These are phyloP conservation scores for Boletellus sp. DNA, from an alignment of 768 basidiomycete species.

Conservation along the genomic window DNA sequence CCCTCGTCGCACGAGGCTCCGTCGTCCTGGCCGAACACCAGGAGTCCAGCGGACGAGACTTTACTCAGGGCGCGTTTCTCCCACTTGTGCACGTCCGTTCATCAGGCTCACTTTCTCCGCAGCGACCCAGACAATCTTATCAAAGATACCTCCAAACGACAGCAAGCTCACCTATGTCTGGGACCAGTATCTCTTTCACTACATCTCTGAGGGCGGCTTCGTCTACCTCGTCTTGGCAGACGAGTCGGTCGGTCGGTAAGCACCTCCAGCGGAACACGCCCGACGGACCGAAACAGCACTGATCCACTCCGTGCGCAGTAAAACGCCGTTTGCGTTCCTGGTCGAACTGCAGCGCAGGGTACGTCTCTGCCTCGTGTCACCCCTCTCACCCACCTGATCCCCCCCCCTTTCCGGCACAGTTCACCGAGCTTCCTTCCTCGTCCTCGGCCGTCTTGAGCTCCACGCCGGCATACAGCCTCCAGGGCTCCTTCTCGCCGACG, in stretches of 20 bases:
- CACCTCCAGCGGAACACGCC: background rate
- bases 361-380: slow-evolving; percentile 8
- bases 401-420: slow-evolving; percentile 35
- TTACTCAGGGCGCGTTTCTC: slow-evolving; percentile 70
- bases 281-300: background rate
- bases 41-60: slow-evolving; percentile 68
- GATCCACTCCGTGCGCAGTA: slow-evolving; percentile 38
- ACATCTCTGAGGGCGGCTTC: slow-evolving; percentile 84
- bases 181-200: slow-evolving; percentile 94
- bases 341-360: slow-evolving; percentile 80
- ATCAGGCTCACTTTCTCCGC: slow-evolving; percentile 3
- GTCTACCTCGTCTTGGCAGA: slow-evolving; percentile 94
- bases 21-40: slow-evolving; percentile 87
- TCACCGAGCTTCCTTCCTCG: slow-evolving; percentile 58
- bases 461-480: slow-evolving; percentile 59
- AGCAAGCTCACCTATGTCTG: slow-evolving; percentile 84
- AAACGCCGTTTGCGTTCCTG: slow-evolving; percentile 94
- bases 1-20: slow-evolving; percentile 73
- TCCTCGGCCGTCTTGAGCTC: slow-evolving; percentile 49
- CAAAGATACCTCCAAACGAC: slow-evolving; percentile 90
- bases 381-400: background rate
- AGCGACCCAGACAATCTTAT: slow-evolving; percentile 87
- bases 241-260: slow-evolving; percentile 83
- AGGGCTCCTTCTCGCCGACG: slow-evolving; percentile 66
- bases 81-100: background rate